Evolutionary conservation across 371 early-diverging fungal species (phyloP).

Genomic region (Apophysomyces trapeziformis): DNA sequence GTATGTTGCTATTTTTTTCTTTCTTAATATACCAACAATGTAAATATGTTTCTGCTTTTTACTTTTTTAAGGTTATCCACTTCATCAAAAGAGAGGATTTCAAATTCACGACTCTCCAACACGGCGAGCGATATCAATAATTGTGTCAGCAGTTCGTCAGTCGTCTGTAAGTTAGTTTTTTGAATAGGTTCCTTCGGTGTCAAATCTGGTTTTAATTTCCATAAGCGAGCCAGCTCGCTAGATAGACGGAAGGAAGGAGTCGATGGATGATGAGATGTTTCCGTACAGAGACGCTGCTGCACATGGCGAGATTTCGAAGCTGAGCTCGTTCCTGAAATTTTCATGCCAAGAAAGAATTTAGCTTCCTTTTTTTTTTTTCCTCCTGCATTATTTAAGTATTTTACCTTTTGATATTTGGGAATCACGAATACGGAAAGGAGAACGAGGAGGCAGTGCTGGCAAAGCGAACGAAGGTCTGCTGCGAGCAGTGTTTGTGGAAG

Average conservation of each 20-base stretch:
- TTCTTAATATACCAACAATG: constrained; percentile 21
- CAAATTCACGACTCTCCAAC: constrained; percentile 63
- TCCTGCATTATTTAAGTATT: neutral
- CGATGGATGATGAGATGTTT: neutral
- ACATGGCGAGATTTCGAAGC: neutral
- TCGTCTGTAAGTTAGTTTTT: constrained; percentile 29
- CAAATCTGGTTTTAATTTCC: constrained; percentile 29
- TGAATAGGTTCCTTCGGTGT: neutral
- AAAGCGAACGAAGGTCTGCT: neutral
- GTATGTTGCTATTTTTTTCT: constrained; percentile 24
- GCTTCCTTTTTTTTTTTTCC: neutral
- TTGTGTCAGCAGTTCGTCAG: constrained; percentile 60
- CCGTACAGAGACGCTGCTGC: neutral
- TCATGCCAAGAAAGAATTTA: neutral
- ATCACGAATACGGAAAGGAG: constrained; percentile 37
- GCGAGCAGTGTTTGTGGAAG: neutral
- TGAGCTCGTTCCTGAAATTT: neutral
- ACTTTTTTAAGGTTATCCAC: constrained; percentile 61
- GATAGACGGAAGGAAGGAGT: constrained; percentile 16
- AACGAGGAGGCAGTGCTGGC: neutral
- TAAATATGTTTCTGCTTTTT: constrained; percentile 7
- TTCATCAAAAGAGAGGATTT: constrained; percentile 58
- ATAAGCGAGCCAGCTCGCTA: constrained; percentile 35
- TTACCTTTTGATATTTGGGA: constrained; percentile 8
- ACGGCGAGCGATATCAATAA: constrained; percentile 66